Conservation (phyloP, 441 rosid genomes). For the Melastoma candidum region DNA sequence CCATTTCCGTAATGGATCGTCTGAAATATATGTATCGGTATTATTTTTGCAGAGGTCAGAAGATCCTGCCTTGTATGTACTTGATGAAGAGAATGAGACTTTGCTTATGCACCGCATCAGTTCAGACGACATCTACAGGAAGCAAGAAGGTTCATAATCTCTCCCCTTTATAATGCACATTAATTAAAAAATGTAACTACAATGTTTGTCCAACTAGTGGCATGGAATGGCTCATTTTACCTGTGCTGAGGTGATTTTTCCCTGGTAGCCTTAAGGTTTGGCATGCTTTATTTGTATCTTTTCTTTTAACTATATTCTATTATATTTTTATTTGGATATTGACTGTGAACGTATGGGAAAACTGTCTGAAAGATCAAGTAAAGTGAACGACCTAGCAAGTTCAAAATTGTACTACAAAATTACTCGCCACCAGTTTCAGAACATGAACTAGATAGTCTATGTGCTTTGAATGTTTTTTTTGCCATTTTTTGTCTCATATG, state of each 20-base stretch:
- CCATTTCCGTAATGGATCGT: slow-evolving; percentile 3
- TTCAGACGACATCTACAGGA: slow-evolving; percentile 84
- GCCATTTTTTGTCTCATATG: not conserved
- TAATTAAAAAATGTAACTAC: not conserved
- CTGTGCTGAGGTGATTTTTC: too few species aligned
- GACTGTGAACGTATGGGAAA: too few species aligned
- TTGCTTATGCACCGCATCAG: slow-evolving; percentile 84
- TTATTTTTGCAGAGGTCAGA: slow-evolving; percentile 68
- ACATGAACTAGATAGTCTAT: too few species aligned
- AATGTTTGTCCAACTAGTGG: not conserved
- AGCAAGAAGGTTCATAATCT: slow-evolving; percentile 78
- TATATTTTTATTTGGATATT: too few species aligned
- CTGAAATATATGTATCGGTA: slow-evolving; percentile 8
- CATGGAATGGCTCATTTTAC: too few species aligned
- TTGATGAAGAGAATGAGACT: slow-evolving; percentile 88
- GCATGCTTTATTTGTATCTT: too few species aligned
- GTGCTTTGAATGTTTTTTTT: not conserved
- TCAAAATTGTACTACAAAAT: too few species aligned
- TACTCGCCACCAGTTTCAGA: too few species aligned
- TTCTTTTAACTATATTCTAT: too few species aligned
- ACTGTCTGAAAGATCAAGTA: too few species aligned
- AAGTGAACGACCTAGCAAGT: too few species aligned
- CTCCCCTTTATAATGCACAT: slow-evolving; percentile 9
- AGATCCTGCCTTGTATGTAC: slow-evolving; percentile 71
- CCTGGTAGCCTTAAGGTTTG: too few species aligned